phyloP scores from a whole-genome alignment of 139 green algal species.

The Medakamo hakoo region DNA sequence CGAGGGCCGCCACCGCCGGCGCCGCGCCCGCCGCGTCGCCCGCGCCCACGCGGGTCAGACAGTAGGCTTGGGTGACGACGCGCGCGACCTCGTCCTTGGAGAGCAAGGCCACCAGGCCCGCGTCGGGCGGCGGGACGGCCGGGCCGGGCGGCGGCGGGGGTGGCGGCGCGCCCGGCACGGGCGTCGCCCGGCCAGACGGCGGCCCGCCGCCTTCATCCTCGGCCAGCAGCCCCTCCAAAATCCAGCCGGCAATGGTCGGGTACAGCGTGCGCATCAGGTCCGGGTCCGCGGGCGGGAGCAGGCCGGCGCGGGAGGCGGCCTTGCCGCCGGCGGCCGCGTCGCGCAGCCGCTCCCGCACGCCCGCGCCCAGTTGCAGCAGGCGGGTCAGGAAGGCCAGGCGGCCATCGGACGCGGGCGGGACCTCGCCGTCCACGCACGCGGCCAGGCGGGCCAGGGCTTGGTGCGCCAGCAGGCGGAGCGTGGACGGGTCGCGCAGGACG shows the following conservation, averaged over 20 bases:
- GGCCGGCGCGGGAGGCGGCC: no score
- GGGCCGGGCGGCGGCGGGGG: background rate
- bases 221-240: conserved; percentile 22
- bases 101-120: conserved; percentile 20
- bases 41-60: conserved; percentile 24
- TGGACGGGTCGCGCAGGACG: conserved; percentile 50
- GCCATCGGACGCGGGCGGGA: conserved; percentile 21
- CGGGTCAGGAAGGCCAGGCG: conserved; percentile 40
- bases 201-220: conserved; percentile 5
- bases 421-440: conserved; percentile 14
- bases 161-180: background rate
- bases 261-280: conserved; percentile 30
- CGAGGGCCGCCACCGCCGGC: conserved; percentile 23
- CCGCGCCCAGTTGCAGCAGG: conserved; percentile 39
- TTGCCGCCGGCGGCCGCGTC: background rate
- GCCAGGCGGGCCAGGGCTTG: conserved; percentile 26
- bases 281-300: conserved; percentile 6
- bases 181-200: background rate
- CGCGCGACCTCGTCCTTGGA: conserved; percentile 21
- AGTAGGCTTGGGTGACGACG: conserved; percentile 22
- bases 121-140: conserved; percentile 1
- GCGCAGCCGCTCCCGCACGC: background rate
- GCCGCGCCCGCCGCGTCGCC: conserved; percentile 22
- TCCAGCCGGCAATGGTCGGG: conserved; percentile 17
- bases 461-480: conserved; percentile 47